Base-by-base conservation (phyloP, 495 filamentous ascomycete species). In the Gamarada debralockiae region DNA sequence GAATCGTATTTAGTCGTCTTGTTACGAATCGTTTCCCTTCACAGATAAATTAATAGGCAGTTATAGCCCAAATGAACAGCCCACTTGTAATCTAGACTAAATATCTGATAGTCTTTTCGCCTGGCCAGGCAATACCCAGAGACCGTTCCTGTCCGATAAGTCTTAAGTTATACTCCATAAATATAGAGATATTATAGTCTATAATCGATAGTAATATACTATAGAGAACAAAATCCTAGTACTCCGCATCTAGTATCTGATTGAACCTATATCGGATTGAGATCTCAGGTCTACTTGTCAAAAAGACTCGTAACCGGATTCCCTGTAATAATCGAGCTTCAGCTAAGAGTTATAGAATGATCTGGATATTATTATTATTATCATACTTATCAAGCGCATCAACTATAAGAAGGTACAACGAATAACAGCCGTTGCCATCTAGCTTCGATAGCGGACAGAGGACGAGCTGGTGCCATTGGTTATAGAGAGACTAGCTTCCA, bases 211-310 rank as follows among this genome's bases (percentile, higher is more conserved):
- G 1, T 33, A 3, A 0, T 52, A 52, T 45, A 33, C 45, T 44
- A 5, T 50, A 24, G 21, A 50, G 48, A 1, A 25, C 10, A 14
- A 38, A 48, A n/a, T 48, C n/a, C 1, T 31, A n/a, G 44, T 48
- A n/a, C 15, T 29, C 44, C 10, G 15, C 27, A 7, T 57, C 37
- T 13, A 39, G 51, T 13, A 50, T 57, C 1, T 24, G 1, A 14
- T 15, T 8, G 5, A 39, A 12, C 0, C 27, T 23, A 17, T 44
- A 21, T 22, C 39, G 57, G 27, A 68, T 63, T 3, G 48, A 57
- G 22, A 59, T 33, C 43, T 67, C 64, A 15, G 64, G 39, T 22
- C 42, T 44, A n/a, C n/a, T n/a, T n/a, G n/a, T n/a, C n/a, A n/a
- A n/a, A n/a, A n/a, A n/a, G n/a, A n/a, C n/a, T n/a, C 52, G 53